Evolutionary conservation across 108 stramenopile species (phyloP).

Genomic region (Nannochloropsis gaditana): DNA sequence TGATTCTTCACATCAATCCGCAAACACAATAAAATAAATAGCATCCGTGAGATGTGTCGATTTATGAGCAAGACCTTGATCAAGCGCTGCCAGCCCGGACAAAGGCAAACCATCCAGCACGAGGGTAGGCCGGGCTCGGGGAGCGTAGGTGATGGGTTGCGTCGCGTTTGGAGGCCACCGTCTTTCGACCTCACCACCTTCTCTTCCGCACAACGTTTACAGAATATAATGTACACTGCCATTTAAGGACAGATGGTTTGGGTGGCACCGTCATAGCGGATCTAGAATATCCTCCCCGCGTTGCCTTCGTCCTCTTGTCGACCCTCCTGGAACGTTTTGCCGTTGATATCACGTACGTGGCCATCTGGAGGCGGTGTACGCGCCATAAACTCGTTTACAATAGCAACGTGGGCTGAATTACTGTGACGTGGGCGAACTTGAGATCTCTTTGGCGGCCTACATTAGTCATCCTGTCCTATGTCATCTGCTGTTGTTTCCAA

Average conservation of each 20-base stretch:
- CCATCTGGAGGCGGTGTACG: neutral
- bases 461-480: neutral
- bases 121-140: slow-evolving; percentile 34
- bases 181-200: neutral
- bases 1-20: neutral
- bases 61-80: slow-evolving; percentile 95
- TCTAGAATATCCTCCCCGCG: slow-evolving; percentile 92
- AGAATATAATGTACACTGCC: slow-evolving; percentile 93
- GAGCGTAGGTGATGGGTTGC: neutral
- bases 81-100: slow-evolving; percentile 90
- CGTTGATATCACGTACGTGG: neutral
- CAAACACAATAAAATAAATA: slow-evolving; percentile 31
- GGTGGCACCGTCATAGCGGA: slow-evolving; percentile 86
- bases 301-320: slow-evolving; percentile 90
- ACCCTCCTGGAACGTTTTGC: slow-evolving; percentile 85
- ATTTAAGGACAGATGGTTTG: slow-evolving; percentile 89
- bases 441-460: neutral
- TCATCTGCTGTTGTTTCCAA: neutral
- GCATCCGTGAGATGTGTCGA: slow-evolving; percentile 91
- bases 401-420: neutral
- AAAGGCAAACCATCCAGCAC: slow-evolving; percentile 93
- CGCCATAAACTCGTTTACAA: neutral
- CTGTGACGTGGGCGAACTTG: neutral
- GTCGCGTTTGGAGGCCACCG: slow-evolving; percentile 42
- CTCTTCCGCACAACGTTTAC: neutral